These are phyloP conservation scores for Penicillium decumbens DNA, from an alignment of 2,329 filamentous ascomycete genomes.

Conservation along the genomic window DNA sequence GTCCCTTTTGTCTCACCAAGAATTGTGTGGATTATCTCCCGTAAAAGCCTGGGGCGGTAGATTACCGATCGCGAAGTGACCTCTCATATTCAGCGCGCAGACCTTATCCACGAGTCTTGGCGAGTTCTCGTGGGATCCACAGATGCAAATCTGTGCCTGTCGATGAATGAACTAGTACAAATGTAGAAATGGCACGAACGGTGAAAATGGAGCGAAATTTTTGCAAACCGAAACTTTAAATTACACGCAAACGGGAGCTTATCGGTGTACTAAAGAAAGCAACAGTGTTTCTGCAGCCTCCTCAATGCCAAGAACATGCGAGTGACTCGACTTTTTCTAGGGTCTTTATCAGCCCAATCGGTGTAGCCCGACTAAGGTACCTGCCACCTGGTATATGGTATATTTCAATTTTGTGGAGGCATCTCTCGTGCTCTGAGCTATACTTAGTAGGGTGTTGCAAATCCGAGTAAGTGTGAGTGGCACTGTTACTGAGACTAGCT, in stretches of 20 bases:
- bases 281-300: not conserved
- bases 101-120: not conserved
- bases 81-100: not conserved
- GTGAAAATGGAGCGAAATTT: not conserved
- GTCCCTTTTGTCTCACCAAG: not conserved
- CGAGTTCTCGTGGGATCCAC: not conserved
- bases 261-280: not conserved
- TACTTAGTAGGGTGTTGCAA: not conserved
- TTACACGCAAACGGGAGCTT: no score
- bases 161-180: not conserved
- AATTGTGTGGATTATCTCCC: not conserved
- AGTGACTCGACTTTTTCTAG: conserved; percentile 1
- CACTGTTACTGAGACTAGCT: not conserved
- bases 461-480: not conserved
- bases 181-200: not conserved
- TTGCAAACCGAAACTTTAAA: no score
- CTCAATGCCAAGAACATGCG: conserved; percentile 1
- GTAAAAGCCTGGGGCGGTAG: not conserved
- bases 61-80: not conserved
- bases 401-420: not conserved
- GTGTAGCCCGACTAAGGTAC: not conserved
- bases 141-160: not conserved
- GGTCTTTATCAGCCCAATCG: conserved; percentile 12
- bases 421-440: not conserved
- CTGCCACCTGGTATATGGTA: not conserved